phyloP scores from a whole-genome alignment of 441 rosid species.

The Rhodomyrtus psidioides region DNA sequence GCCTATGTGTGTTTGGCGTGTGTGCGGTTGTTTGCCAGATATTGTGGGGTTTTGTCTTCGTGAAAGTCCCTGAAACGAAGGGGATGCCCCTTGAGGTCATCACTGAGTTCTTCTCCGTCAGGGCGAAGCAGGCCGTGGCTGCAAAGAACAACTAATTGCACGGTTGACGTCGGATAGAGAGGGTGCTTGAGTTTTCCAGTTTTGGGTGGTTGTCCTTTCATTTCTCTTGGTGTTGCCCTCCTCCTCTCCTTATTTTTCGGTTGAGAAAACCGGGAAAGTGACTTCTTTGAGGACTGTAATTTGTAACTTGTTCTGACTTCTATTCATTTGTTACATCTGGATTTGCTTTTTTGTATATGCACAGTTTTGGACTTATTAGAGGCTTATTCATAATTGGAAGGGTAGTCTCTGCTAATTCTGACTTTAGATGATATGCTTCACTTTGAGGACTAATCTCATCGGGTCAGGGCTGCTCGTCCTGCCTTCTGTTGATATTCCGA shows the following conservation, averaged over 20 bases:
- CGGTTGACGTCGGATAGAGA: background rate
- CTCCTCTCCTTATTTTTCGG: background rate
- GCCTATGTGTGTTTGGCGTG: conserved; percentile 72
- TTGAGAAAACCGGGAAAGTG: background rate
- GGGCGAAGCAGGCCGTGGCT: conserved; percentile 65
- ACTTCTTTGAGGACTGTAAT: background rate
- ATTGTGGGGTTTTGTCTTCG: conserved; percentile 63
- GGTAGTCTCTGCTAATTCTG: background rate
- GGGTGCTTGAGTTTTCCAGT: background rate
- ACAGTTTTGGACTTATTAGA: background rate
- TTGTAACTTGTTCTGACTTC: background rate
- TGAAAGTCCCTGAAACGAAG: conserved; percentile 95
- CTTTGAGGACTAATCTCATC: background rate
- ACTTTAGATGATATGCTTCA: background rate
- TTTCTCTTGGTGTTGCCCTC: background rate
- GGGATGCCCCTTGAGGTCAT: conserved; percentile 99
- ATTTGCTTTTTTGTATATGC: background rate
- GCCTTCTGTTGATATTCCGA: no score
- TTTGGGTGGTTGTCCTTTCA: background rate
- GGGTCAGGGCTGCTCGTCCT: background rate
- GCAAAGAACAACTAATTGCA: conserved; percentile 32
- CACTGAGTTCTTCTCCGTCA: conserved; percentile 80
- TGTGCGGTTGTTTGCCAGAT: conserved; percentile 62
- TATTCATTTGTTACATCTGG: background rate
- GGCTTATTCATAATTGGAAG: background rate